Base-by-base conservation (phyloP, 2,329 filamentous ascomycete genomes). In the Cladosporium velox region DNA sequence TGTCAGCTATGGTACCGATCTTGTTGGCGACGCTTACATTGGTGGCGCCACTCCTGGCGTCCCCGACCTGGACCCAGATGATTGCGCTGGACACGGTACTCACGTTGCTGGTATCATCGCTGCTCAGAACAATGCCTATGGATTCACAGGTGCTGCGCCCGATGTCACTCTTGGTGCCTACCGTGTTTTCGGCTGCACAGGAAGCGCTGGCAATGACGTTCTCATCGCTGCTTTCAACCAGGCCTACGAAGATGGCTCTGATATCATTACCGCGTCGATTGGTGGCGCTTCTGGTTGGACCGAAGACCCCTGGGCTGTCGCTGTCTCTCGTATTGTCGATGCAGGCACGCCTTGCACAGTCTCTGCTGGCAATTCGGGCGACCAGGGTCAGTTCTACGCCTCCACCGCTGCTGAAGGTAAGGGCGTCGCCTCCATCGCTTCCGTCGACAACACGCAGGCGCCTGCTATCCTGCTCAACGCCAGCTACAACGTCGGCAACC, bases 101-200 rank as follows among this genome's bases (percentile, higher is more conserved):
- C 86, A 88, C 74, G 85, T 88, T 28, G 82, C 86, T 1, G 88
- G 88, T 35, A 88, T 87, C 67, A 83, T 90, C 54, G 87, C 86
- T 2, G 87, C 86, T 1, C 84, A 87, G 73, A 73, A 55, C 81
- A 78, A 87, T 72, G 74, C 78, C 0, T 82, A 82, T 44, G 83
- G 83, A n/a, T 85, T 87, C 70, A 84, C 83, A 18, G 87, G 87
- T 18, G 85, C 82, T 11, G 86, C 86, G 0, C 83, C 85, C 0
- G 84, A 81, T 49, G 86, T 86, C 1, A 84, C 78, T 1, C 78
- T 89, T 1, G 85, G 85, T 54, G 80, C 82, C 55, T 89, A 85
- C 77, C 82, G 83, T 55, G 84, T 87, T 3, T 87, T 88, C 65
- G 85, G 85, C 55, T 88, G 86, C 73, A 66, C 72, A 0, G 86